Base-by-base conservation (phyloP, 305 asterid genomes). In the Stenogyne calaminthoides region DNA sequence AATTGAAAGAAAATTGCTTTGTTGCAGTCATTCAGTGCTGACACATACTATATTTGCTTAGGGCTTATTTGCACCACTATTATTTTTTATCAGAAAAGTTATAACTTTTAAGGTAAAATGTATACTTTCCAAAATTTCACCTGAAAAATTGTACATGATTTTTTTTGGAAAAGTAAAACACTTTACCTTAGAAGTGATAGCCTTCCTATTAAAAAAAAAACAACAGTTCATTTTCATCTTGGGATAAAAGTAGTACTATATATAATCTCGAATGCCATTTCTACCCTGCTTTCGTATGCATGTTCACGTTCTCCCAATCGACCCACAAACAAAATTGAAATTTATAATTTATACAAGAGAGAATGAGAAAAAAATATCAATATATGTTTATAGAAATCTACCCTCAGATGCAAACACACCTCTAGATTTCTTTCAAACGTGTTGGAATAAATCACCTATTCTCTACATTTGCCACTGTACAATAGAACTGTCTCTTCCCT, bases 401-500 rank as follows among this genome's bases (percentile, higher is more conserved):
- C 56, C 40, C 14, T 37, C 16, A 54, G 9, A 32, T 40, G 64
- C 27, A 72, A 77, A 76, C 40, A 55, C 44, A 39, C 71, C 55
- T 40, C 7, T 58, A 65, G 6, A 71, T 73, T 39, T 60, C 70
- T 25, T 46, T 57, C 37, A 74, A 29, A 22, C 15, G 42, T 16
- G 74, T 11, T 47, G 22, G 64, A 52, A 15, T 7, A 36, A 76
- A 71, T 58, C 57, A 34, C 27, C 77, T 76, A 64, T 58, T 68
- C 67, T 75, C 77, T 75, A 70, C 76, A 60, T 14, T 67, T 37
- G 74, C 60, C 77, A 47, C 77, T 79, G 74, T 75, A 71, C 80
- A 77, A 27, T 11, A 18, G 20, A 32, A 32, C 52, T 12, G 19
- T 54, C n/a, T 47, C 70, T 52, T 16, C 62, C 49, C 47, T 19